phyloP scores from a whole-genome alignment of 192 early-diverging fungal species.

The Diversispora eburnea region DNA sequence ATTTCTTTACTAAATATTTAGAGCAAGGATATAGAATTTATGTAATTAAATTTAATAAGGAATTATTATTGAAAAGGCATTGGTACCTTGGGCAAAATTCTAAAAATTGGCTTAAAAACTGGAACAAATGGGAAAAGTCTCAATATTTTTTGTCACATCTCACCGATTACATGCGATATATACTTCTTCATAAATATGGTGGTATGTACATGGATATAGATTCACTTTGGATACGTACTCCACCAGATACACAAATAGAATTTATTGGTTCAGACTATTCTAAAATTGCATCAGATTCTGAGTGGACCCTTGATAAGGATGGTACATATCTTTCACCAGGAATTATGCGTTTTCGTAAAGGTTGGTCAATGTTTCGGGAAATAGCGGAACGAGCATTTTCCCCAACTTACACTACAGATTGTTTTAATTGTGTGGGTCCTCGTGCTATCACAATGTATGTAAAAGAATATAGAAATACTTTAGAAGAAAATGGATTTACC shows the following conservation, averaged over 20 bases:
- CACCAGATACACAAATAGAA: conserved; percentile 47
- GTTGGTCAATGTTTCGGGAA: conserved; percentile 51
- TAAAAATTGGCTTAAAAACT: conserved; percentile 47
- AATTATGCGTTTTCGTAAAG: conserved; percentile 56
- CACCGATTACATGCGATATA: conserved; percentile 51
- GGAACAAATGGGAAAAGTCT: conserved; percentile 52
- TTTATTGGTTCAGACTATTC: conserved; percentile 58
- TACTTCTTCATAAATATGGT: conserved; percentile 56
- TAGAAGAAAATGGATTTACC: conserved; percentile 43
- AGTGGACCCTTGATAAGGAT: conserved; percentile 52
- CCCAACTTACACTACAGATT: conserved; percentile 45
- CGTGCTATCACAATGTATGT: conserved; percentile 57
- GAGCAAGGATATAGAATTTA: conserved; percentile 53
- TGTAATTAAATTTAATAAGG: conserved; percentile 51
- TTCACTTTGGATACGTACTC: conserved; percentile 53
- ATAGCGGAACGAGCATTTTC: conserved; percentile 51
- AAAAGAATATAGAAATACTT: conserved; percentile 35
- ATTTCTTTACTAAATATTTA: conserved; percentile 52
- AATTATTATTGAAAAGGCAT: conserved; percentile 45
- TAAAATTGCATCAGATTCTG: conserved; percentile 37
- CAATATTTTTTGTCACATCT: conserved; percentile 52
- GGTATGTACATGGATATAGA: conserved; percentile 67
- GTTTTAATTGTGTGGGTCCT: conserved; percentile 59
- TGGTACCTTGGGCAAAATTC: conserved; percentile 59
- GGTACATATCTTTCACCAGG: conserved; percentile 53